Conservation (phyloP, 2,329 filamentous ascomycete genomes). For the Aphanoascus verrucosus region DNA sequence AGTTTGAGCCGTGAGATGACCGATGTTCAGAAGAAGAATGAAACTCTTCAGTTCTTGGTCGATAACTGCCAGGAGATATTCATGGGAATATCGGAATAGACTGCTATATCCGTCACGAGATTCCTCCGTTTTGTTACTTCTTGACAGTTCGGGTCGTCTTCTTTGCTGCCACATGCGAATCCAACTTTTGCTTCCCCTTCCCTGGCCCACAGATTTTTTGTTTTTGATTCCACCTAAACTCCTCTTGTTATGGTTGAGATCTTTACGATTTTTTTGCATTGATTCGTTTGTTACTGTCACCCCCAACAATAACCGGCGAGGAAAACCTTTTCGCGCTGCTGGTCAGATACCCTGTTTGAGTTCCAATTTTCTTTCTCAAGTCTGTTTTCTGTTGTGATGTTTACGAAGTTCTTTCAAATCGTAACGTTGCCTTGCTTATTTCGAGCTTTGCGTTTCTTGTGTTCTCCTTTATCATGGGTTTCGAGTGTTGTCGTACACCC, state of each 20-base stretch:
- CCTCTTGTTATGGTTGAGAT: too few species aligned
- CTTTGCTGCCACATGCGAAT: neutral
- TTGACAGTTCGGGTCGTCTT: neutral
- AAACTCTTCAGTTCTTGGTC: conserved; percentile 82
- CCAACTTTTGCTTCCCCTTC: neutral
- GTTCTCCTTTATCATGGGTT: neutral
- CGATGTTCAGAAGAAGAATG: conserved; percentile 88
- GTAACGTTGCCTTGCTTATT: neutral
- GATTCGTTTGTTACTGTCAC: neutral
- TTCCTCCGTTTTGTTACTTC: neutral
- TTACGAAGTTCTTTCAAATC: neutral
- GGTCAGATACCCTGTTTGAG: conserved; percentile 10
- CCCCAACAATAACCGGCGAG: conserved; percentile 6
- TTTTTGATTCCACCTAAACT: neutral
- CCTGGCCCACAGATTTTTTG: neutral
- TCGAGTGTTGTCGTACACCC: neutral
- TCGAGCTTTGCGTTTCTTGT: neutral
- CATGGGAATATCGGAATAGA: conserved; percentile 30
- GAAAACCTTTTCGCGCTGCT: conserved; percentile 5
- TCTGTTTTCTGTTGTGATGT: neutral
- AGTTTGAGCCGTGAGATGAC: conserved; percentile 90
- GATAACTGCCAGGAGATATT: conserved; percentile 83
- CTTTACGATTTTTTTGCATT: neutral
- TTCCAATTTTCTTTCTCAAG: neutral
- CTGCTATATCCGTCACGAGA: neutral